These are phyloP conservation scores for Penicillium manginii DNA, from an alignment of 495 filamentous ascomycete species.

Conservation along the genomic window DNA sequence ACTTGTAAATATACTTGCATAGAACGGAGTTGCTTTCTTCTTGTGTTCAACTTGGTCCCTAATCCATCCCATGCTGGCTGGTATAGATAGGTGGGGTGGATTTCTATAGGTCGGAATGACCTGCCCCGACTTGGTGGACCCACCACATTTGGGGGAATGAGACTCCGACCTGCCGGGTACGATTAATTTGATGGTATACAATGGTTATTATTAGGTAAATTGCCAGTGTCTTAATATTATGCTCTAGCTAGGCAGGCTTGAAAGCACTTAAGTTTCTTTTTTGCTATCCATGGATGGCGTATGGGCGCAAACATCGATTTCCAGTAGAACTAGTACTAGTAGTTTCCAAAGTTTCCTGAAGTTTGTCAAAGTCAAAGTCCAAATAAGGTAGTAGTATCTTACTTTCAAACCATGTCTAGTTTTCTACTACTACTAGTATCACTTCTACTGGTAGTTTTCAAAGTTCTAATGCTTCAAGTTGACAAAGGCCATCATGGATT, in stretches of 20 bases:
- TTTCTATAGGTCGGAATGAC: neutral
- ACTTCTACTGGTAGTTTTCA: too few species aligned
- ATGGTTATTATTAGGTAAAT: neutral
- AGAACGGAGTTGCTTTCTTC: slow-evolving; percentile 12
- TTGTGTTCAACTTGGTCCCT: slow-evolving; percentile 2
- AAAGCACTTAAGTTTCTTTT: too few species aligned
- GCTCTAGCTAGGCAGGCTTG: too few species aligned
- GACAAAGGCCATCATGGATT: neutral
- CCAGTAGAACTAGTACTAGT: too few species aligned
- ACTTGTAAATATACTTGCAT: slow-evolving; percentile 8
- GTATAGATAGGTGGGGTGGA: neutral
- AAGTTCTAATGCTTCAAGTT: neutral
- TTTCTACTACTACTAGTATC: neutral
- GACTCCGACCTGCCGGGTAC: neutral
- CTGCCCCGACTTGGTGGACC: neutral
- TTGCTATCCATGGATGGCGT: too few species aligned
- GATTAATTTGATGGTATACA: neutral
- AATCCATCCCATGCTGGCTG: neutral
- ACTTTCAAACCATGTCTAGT: neutral
- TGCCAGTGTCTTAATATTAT: too few species aligned
- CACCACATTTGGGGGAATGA: neutral
- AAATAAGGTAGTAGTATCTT: too few species aligned
- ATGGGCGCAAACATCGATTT: too few species aligned
- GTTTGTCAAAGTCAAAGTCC: too few species aligned
- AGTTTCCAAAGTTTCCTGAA: too few species aligned